phyloP scores from a whole-genome alignment of 2,329 filamentous ascomycete species.

The Botrytis byssoidea region DNA sequence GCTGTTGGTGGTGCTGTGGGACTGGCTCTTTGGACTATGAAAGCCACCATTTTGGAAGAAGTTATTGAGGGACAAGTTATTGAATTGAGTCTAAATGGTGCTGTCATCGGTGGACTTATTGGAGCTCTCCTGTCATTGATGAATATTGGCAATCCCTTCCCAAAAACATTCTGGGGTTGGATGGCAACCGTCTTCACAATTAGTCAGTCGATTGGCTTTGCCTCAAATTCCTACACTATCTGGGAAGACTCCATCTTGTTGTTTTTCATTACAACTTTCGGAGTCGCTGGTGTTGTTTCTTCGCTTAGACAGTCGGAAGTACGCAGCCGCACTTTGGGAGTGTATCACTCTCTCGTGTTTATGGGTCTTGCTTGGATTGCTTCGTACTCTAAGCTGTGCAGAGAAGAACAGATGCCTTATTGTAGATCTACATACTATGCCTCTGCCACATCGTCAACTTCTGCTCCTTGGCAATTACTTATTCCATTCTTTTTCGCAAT shows the following conservation, averaged over 20 bases:
- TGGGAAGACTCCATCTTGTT: conserved; percentile 96
- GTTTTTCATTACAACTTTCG: conserved; percentile 89
- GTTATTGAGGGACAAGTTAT: conserved; percentile 25
- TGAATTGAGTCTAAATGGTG: conserved; percentile 30
- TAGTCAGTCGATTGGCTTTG: conserved; percentile 90
- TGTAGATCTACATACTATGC: conserved; percentile 96
- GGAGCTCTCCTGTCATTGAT: conserved; percentile 42
- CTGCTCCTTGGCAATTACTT: conserved; percentile 81
- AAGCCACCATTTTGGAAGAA: conserved; percentile 4
- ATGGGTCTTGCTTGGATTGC: conserved; percentile 74
- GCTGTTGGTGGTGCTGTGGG: conserved; percentile 31
- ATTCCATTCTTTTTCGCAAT: conserved; percentile 76
- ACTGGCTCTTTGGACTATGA: conserved; percentile 29
- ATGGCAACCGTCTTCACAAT: conserved; percentile 75
- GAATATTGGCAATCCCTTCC: conserved; percentile 54
- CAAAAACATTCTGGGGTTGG: conserved; percentile 85
- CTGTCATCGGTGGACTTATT: conserved; percentile 38
- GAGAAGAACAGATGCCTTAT: conserved; percentile 97
- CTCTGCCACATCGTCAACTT: conserved; percentile 87
- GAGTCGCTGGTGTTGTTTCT: conserved; percentile 68
- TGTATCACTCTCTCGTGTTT: conserved; percentile 84
- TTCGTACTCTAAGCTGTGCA: conserved; percentile 86
- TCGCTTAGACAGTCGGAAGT: conserved; percentile 70
- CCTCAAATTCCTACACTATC: conserved; percentile 96
- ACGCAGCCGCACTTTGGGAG: conserved; percentile 69